Conservation (phyloP, 352 stramenopile genomes). For the Pythium chondricola region DNA sequence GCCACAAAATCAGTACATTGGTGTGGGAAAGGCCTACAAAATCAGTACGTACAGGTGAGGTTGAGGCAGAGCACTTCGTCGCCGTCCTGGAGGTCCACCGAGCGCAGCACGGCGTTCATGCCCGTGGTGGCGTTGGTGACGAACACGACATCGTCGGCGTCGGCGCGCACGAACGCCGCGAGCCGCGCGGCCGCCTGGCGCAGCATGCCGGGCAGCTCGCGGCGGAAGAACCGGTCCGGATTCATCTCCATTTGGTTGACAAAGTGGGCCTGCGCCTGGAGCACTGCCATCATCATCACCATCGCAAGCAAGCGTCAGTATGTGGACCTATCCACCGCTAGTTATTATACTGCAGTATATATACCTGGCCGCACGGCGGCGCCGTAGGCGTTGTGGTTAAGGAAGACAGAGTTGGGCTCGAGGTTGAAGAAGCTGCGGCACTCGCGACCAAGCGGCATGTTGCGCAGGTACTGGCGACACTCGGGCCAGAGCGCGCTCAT, state of each 20-base stretch:
- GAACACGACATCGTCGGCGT: conserved; percentile 79
- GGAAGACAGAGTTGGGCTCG: conserved; percentile 68
- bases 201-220: conserved; percentile 52
- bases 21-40: not conserved
- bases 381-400: conserved; percentile 82
- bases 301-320: not conserved
- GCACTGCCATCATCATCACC: conserved; percentile 23
- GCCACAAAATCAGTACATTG: not conserved
- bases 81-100: conserved; percentile 79
- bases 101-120: conserved; percentile 81
- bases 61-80: conserved; percentile 86
- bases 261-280: conserved; percentile 79
- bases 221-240: conserved; percentile 77
- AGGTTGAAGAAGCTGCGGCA: conserved; percentile 76
- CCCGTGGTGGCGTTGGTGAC: conserved; percentile 81
- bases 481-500: conserved; percentile 72
- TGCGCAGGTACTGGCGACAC: conserved; percentile 54
- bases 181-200: conserved; percentile 58
- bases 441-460: conserved; percentile 51
- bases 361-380: conserved; percentile 55
- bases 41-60: conserved; percentile 59
- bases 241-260: conserved; percentile 87
- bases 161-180: conserved; percentile 58
- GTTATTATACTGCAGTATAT: not conserved
- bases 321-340: no score